Evolutionary conservation across 2,329 filamentous ascomycete genomes (phyloP).

Genomic region (Orbilia brochopaga): DNA sequence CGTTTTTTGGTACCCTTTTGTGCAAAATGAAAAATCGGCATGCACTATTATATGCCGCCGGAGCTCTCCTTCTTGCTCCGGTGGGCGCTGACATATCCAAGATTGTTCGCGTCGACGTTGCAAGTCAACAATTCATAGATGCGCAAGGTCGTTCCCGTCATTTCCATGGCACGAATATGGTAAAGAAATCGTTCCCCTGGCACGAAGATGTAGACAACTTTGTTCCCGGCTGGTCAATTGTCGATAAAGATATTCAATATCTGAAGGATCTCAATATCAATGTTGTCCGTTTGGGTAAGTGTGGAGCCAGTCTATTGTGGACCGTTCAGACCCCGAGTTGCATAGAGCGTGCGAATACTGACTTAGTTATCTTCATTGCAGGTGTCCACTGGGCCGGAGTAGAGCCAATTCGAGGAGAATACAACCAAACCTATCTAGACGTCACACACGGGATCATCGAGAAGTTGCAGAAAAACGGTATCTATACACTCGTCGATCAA

Average conservation of each 20-base stretch:
- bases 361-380: neutral
- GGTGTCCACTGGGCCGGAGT: constrained; percentile 50
- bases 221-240: constrained; percentile 36
- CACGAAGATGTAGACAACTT: constrained; percentile 41
- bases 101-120: constrained; percentile 44
- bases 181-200: constrained; percentile 46
- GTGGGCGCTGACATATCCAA: constrained; percentile 40
- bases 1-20: no score
- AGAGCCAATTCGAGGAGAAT: constrained; percentile 31
- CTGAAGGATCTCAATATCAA: constrained; percentile 47
- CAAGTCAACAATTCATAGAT: constrained; percentile 49
- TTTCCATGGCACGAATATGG: constrained; percentile 51
- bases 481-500: constrained; percentile 47
- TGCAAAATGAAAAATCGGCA: constrained; percentile 14
- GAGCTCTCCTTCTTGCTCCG: constrained; percentile 14
- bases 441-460: constrained; percentile 40
- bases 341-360: neutral
- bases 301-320: neutral
- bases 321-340: neutral
- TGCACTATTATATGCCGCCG: constrained; percentile 5
- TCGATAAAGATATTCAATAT: constrained; percentile 46
- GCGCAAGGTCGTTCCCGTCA: constrained; percentile 43
- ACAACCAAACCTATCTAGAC: constrained; percentile 49
- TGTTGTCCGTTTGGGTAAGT: constrained; percentile 34
- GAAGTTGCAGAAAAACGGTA: constrained; percentile 47